Evolutionary conservation across 345 rosid genomes (phyloP).

Genomic region (Excoecaria cochinchinensis): DNA sequence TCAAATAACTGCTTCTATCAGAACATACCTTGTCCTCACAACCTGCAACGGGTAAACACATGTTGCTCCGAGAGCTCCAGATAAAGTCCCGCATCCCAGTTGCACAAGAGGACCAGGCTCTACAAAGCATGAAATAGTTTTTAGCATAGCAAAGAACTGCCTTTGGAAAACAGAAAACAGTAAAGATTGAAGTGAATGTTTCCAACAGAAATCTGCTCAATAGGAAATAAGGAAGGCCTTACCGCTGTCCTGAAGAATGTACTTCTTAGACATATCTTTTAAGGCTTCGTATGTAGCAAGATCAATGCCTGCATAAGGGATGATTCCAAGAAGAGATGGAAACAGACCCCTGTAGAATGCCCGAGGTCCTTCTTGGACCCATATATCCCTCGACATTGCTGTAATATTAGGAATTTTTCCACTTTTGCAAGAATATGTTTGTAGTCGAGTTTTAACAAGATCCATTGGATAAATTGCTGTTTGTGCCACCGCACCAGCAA

Average conservation of each 20-base stretch:
- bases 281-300: conserved; percentile 87
- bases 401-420: conserved; percentile 63
- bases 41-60: conserved; percentile 96
- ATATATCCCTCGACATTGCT: conserved; percentile 61
- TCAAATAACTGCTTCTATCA: background rate
- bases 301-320: conserved; percentile 95
- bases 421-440: conserved; percentile 57
- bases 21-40: conserved; percentile 73
- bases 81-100: conserved; percentile 83
- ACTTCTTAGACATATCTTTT: conserved; percentile 76
- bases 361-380: conserved; percentile 79
- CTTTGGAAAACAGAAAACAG: background rate
- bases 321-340: conserved; percentile 83
- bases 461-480: conserved; percentile 81
- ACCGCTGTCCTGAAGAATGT: conserved; percentile 72
- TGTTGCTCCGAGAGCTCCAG: conserved; percentile 89
- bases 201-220: background rate
- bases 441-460: conserved; percentile 90
- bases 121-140: conserved; percentile 12
- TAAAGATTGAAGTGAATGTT: background rate
- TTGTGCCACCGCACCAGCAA: conserved; percentile 93
- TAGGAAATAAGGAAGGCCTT: background rate
- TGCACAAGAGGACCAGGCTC: conserved; percentile 87
- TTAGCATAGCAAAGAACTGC: background rate
- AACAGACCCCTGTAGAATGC: conserved; percentile 83